Evolutionary conservation across 78 protist species (phyloP), one percentile per base, ranked within the genome.

Genomic region (Chrysochromulina tobinii): DNA sequence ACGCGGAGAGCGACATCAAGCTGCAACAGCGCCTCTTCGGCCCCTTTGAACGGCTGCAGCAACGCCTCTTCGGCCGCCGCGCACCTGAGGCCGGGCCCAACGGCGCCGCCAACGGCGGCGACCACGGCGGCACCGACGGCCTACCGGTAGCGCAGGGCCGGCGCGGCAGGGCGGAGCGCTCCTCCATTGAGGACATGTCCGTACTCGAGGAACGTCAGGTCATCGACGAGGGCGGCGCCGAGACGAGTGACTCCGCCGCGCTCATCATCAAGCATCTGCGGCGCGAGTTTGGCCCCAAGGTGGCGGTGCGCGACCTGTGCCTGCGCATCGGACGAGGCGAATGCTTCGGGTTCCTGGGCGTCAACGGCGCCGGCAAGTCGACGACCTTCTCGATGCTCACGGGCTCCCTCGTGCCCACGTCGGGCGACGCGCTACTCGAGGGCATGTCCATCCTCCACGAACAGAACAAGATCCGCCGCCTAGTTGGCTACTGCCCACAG

Each of bases 401-500:
- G 1, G 98, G 98, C 27, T 92, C 90, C 66, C 57, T 59, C 72
- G 23, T 20, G 61, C 95, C 98, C 0, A 85, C 97, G 1, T 7
- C 66, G 9, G 99, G 99, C 25, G 77, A 67, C 27, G 94, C 73
- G 48, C 7, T 1, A 15, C 5, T 92, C 50, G 5, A 48, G 38
- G 85, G 81, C 15, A 0, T 21, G 57, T 25, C 57, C 57, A 3
- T 93, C 68, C 38, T 51, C 27, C 57, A 64, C 17, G 93, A 72
- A 20, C 94, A 90, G 68, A 92, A 75, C 18, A n/a, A 3, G 5
- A 91, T 92, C 27, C 97, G 96, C 67, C 14, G 51, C 20, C n/a
- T 14, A 23, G 38, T 98, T 54, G 99, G 99, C 58, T 81, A 96
- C 54, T 96, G 98, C 68, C 96, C 98, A 48, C 99, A 98, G 91